phyloP scores from a whole-genome alignment of 2,329 filamentous ascomycete species.

The Basipetospora sp. region DNA sequence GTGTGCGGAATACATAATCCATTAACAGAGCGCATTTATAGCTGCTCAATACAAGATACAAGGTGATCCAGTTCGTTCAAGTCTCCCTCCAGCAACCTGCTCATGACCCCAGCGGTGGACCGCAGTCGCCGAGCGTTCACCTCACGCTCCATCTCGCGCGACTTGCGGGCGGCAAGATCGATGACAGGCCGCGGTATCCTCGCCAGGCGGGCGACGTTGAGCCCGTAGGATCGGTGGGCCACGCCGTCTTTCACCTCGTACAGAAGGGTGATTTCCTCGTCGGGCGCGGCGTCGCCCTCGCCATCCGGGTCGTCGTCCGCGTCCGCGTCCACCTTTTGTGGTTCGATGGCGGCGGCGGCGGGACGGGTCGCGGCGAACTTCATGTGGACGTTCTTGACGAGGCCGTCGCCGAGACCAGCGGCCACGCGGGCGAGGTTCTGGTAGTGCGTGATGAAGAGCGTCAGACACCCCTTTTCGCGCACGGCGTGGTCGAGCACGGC shows the following conservation, averaged over 20 bases:
- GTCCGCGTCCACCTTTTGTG: not conserved
- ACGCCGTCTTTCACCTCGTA: slow-evolving; percentile 87
- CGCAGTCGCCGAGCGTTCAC: slow-evolving; percentile 47
- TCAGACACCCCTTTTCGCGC: slow-evolving; percentile 57
- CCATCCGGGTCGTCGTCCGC: slow-evolving; percentile 15
- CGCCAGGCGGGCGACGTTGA: slow-evolving; percentile 83
- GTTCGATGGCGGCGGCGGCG: not conserved
- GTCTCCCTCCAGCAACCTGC: slow-evolving; percentile 23
- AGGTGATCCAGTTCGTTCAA: slow-evolving; percentile 36
- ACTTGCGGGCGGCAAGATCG: slow-evolving; percentile 66
- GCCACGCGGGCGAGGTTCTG: slow-evolving; percentile 65
- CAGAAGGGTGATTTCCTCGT: slow-evolving; percentile 74
- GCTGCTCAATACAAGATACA: slow-evolving; percentile 42
- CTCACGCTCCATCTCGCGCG: slow-evolving; percentile 61
- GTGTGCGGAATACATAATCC: too few relatives aligned
- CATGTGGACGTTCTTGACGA: slow-evolving; percentile 86
- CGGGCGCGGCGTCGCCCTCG: slow-evolving; percentile 47
- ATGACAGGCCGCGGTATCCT: slow-evolving; percentile 64
- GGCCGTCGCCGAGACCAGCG: slow-evolving; percentile 45
- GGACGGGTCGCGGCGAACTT: slow-evolving; percentile 45
- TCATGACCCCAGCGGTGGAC: slow-evolving; percentile 13
- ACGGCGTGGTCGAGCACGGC: slow-evolving; percentile 79
- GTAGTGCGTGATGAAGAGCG: slow-evolving; percentile 95
- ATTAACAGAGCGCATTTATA: slow-evolving; percentile 20
- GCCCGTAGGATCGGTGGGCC: slow-evolving; percentile 81